Percentiles rank a stretch among this genome's conserved stretches.
These are phyloP conservation scores for Tetracladium setigerum DNA, from an alignment of 495 filamentous ascomycete genomes.

Conservation along the genomic window DNA sequence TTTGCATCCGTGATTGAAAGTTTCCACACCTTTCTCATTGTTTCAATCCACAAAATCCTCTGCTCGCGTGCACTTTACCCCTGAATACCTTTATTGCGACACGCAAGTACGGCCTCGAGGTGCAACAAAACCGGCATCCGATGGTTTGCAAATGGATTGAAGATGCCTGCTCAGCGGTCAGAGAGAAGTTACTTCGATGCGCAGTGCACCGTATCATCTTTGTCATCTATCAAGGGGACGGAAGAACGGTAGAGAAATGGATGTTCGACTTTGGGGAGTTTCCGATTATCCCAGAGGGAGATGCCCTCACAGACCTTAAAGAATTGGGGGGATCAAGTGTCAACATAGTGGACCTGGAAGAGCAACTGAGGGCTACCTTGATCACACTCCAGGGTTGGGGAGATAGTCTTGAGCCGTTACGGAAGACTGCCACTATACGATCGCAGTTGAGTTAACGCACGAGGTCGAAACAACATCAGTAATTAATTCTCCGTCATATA, in stretches of 20 bases:
- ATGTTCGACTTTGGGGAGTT: conserved; percentile 72
- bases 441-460: conserved; percentile 74
- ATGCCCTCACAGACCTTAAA: conserved; percentile 18
- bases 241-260: conserved; percentile 63
- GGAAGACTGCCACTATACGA: conserved; percentile 69
- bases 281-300: conserved; percentile 47
- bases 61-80: conserved; percentile 81
- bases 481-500: neutral
- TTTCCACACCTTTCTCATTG: conserved; percentile 81
- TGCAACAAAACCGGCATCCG: conserved; percentile 81
- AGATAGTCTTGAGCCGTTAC: conserved; percentile 39
- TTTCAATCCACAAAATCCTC: conserved; percentile 85
- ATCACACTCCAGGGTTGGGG: neutral
- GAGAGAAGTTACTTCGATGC: conserved; percentile 61
- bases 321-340: neutral
- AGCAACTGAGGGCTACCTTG: conserved; percentile 55
- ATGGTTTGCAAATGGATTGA: conserved; percentile 83
- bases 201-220: conserved; percentile 58
- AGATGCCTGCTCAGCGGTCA: conserved; percentile 71
- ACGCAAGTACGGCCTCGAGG: conserved; percentile 76
- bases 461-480: conserved; percentile 46
- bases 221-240: conserved; percentile 53
- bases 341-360: conserved; percentile 49
- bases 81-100: conserved; percentile 66
- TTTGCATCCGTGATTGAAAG: too few species aligned